Percentiles rank a stretch among this genome's conserved stretches.
phyloP scores from a whole-genome alignment of 352 stramenopile species.

The Globisporangium spiculum region DNA sequence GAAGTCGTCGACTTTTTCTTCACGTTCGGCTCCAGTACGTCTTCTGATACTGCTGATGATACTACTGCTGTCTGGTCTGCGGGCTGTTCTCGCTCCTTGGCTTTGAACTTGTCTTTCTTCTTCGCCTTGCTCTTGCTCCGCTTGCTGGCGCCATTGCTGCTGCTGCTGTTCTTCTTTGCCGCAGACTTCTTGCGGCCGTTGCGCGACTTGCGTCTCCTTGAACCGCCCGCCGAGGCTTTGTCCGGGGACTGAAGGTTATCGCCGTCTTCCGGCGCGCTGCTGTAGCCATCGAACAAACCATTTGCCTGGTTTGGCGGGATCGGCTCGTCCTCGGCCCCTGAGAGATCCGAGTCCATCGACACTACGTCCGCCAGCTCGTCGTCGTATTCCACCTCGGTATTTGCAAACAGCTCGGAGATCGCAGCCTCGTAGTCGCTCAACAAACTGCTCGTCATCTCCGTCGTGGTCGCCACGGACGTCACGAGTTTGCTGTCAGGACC shows the following conservation, averaged over 20 bases:
- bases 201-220: constrained; percentile 6
- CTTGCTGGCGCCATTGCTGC: constrained; percentile 12
- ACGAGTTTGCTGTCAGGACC: neutral
- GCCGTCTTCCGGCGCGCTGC: constrained; percentile 30
- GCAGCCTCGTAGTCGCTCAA: constrained; percentile 62
- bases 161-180: constrained; percentile 5
- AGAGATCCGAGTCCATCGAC: constrained; percentile 60
- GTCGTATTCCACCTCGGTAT: constrained; percentile 25
- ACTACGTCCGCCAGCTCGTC: constrained; percentile 12
- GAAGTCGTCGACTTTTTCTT: constrained; percentile 12
- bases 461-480: neutral
- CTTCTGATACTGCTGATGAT: neutral
- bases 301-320: constrained; percentile 38
- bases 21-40: neutral
- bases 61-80: neutral
- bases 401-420: constrained; percentile 51
- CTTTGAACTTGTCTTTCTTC: neutral
- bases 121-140: constrained; percentile 11
- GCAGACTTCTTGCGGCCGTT: constrained; percentile 11
- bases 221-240: neutral
- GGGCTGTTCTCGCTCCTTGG: neutral
- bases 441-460: constrained; percentile 31
- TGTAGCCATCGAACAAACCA: constrained; percentile 24
- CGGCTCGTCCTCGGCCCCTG: constrained; percentile 56
- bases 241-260: neutral